Conservation (phyloP, 495 filamentous ascomycete species). For the Schizothecium vesticola region DNA sequence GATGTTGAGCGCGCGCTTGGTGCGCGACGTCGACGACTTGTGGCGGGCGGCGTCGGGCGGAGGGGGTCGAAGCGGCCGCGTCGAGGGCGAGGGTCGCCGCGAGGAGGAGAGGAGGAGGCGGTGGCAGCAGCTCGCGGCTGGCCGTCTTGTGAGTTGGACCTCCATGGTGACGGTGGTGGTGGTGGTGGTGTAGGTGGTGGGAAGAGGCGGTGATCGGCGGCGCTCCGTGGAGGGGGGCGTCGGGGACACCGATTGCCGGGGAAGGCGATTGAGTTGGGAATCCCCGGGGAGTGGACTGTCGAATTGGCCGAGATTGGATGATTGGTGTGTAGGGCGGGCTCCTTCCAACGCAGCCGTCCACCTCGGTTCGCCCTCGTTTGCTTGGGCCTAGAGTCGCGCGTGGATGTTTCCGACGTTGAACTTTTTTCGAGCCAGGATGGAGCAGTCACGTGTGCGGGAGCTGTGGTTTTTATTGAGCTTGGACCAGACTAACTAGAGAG, state of each 20-base stretch:
- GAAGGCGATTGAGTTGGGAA: neutral
- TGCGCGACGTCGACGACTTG: conserved; percentile 65
- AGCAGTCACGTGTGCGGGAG: conserved; percentile 6
- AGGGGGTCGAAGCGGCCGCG: conserved; percentile 37
- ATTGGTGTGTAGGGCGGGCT: neutral
- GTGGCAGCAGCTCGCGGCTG: conserved; percentile 20
- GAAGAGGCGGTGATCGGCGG: neutral
- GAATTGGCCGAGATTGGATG: neutral
- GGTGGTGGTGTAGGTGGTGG: neutral
- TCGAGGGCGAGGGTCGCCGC: neutral
- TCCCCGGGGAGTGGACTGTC: neutral
- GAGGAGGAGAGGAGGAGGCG: conserved; percentile 6
- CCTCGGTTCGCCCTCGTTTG: conserved; percentile 10
- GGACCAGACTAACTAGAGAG: neutral
- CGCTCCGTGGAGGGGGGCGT: neutral
- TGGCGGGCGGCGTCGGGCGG: conserved; percentile 46
- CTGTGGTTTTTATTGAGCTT: neutral
- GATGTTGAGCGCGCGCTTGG: conserved; percentile 65
- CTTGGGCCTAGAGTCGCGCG: conserved; percentile 4
- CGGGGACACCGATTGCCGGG: neutral
- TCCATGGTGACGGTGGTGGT: conserved; percentile 10
- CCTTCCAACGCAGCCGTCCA: conserved; percentile 11
- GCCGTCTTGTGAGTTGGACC: conserved; percentile 12
- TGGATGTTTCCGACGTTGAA: conserved; percentile 4
- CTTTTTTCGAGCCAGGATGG: conserved; percentile 6